Evolutionary conservation across 2,329 filamentous ascomycete species (phyloP).

Genomic region (Penicillium sp.): DNA sequence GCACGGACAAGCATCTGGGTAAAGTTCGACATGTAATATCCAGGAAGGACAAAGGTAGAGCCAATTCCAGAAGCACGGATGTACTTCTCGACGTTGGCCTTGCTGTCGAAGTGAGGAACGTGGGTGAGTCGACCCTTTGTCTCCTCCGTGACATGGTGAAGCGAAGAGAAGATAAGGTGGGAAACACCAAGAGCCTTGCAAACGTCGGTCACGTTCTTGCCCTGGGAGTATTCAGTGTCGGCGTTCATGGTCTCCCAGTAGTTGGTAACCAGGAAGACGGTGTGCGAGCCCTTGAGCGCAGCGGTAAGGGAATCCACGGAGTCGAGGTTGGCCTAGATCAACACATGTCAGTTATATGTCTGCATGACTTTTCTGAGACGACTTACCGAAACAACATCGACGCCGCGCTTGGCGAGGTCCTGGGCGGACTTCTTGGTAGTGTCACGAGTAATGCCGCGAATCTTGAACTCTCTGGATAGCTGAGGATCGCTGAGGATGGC

Average conservation of each 20-base stretch:
- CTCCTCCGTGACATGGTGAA: conserved; percentile 7
- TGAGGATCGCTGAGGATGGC: conserved; percentile 47
- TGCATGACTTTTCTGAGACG: too few species aligned
- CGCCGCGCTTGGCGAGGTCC: conserved; percentile 30
- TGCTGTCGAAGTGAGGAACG: conserved; percentile 1
- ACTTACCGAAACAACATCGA: conserved; percentile 38
- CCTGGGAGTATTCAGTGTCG: conserved; percentile 8
- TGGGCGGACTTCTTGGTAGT: conserved; percentile 32
- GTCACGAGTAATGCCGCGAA: conserved; percentile 57
- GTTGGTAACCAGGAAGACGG: conserved; percentile 17
- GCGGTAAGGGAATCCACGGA: conserved; percentile 5
- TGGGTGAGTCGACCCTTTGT: background rate
- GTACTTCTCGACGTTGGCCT: background rate
- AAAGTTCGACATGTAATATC: conserved; percentile 4
- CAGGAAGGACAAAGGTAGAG: background rate
- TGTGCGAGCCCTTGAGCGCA: conserved; percentile 12
- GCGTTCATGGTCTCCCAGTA: conserved; percentile 12
- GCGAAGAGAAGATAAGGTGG: conserved; percentile 13
- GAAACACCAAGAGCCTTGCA: conserved; percentile 10
- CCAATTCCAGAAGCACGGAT: background rate
- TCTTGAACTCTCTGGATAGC: conserved; percentile 50
- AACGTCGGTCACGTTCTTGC: conserved; percentile 14
- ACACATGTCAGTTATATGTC: background rate
- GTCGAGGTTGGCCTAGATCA: background rate
- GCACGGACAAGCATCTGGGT: conserved; percentile 4